These are phyloP conservation scores for Populus ilicifolia DNA, from an alignment of 345 rosid species.

Conservation along the genomic window DNA sequence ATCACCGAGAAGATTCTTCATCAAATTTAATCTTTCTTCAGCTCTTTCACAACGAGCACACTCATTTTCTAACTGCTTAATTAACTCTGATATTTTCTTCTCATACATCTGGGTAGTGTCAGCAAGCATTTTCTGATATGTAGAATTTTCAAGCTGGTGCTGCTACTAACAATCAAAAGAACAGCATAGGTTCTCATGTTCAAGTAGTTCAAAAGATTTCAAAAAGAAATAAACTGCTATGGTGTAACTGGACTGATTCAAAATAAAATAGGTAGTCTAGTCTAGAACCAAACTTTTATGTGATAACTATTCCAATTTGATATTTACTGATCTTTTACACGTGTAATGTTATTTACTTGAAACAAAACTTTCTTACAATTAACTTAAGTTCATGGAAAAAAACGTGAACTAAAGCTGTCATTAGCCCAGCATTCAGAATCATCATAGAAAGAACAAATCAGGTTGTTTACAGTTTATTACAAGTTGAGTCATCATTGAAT, in stretches of 20 bases:
- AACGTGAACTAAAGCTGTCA: background rate
- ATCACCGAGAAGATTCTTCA: conserved; percentile 47
- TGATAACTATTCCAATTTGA: background rate
- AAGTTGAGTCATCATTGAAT: background rate
- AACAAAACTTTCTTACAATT: background rate
- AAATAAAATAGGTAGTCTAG: background rate
- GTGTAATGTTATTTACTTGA: background rate
- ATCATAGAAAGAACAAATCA: background rate
- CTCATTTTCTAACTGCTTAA: conserved; percentile 54
- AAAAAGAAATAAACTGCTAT: background rate
- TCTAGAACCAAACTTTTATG: background rate
- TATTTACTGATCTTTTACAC: background rate
- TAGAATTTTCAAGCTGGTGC: conserved; percentile 62
- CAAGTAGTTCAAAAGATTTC: background rate
- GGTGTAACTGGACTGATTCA: background rate
- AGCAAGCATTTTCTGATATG: conserved; percentile 66
- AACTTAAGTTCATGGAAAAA: background rate
- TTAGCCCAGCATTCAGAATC: background rate
- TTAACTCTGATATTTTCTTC: conserved; percentile 60
- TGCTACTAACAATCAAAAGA: conserved; percentile 51
- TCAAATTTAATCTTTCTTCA: conserved; percentile 44
- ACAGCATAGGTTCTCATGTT: conserved; percentile 18
- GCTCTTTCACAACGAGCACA: conserved; percentile 34
- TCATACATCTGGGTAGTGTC: conserved; percentile 82
- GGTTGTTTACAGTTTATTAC: background rate